These are phyloP conservation scores for Cystobasidiaceae sp. DNA, from an alignment of 1,284 basidiomycete genomes.

Conservation along the genomic window DNA sequence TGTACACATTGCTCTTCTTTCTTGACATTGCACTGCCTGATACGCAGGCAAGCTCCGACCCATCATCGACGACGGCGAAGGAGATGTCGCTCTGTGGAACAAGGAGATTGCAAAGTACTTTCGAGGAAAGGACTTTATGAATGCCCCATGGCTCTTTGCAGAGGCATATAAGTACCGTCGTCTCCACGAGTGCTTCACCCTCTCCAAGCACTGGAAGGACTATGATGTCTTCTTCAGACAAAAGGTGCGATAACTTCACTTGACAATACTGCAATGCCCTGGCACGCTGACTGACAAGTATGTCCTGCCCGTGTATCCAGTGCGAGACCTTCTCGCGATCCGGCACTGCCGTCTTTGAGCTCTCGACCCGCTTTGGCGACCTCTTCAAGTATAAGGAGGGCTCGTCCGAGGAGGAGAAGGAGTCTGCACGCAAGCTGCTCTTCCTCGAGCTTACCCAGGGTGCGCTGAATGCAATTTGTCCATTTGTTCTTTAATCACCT, in stretches of 20 bases:
- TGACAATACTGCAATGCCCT: neutral
- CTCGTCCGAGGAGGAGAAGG: conserved; percentile 56
- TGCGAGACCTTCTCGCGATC: conserved; percentile 97
- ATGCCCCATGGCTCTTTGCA: conserved; percentile 87
- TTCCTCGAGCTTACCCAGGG: conserved; percentile 86
- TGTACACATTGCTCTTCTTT: conserved; percentile 19
- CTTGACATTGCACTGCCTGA: no score
- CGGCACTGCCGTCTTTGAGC: conserved; percentile 84
- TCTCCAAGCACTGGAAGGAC: conserved; percentile 83
- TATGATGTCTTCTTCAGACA: conserved; percentile 84
- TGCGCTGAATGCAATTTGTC: conserved; percentile 57
- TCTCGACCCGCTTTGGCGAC: conserved; percentile 85
- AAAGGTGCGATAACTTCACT: no score
- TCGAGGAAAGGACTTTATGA: conserved; percentile 95
- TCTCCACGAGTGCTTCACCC: conserved; percentile 89
- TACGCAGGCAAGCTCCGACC: conserved; percentile 56
- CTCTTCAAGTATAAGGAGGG: conserved; percentile 62
- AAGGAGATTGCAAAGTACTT: conserved; percentile 92
- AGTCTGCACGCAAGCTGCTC: conserved; percentile 76
- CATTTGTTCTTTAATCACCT: no score
- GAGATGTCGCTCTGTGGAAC: conserved; percentile 93
- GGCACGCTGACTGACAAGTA: conserved; percentile 34
- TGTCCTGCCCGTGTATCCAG: conserved; percentile 38
- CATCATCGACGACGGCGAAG: conserved; percentile 86
- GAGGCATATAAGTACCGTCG: conserved; percentile 96